Evolutionary conservation across 371 early-diverging fungal species (phyloP).

Genomic region (Sporodiniella umbellata): DNA sequence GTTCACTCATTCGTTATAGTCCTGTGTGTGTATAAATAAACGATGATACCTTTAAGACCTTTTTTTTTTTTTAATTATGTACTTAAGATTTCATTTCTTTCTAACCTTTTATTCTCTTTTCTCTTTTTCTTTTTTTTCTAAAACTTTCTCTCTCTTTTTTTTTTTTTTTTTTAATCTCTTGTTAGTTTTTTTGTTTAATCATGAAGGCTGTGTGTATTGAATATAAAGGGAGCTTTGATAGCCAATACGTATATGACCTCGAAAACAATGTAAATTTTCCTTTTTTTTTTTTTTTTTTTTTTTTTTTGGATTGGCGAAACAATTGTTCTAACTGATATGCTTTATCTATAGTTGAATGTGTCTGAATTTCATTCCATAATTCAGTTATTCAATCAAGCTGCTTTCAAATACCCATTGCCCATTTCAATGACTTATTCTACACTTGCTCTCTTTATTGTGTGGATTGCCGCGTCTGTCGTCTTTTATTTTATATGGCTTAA

Average conservation of each 20-base stretch:
- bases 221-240: constrained; percentile 33
- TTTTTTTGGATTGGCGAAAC: background rate
- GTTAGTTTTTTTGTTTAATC: constrained; percentile 6
- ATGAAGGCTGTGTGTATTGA: constrained; percentile 34
- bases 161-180: constrained; percentile 3
- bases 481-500: constrained; percentile 22
- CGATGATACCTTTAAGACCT: background rate
- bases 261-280: constrained; percentile 28
- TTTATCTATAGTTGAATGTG: constrained; percentile 18
- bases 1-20: too few species aligned
- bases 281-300: background rate
- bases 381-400: constrained; percentile 29
- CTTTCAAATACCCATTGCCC: constrained; percentile 24
- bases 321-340: constrained; percentile 5
- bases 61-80: background rate
- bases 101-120: constrained; percentile 2
- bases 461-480: constrained; percentile 18
- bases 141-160: background rate
- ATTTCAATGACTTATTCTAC: constrained; percentile 24
- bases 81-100: background rate
- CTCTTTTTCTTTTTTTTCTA: constrained; percentile 5
- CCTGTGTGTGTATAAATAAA: too few species aligned
- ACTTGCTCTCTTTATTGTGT: constrained; percentile 12
- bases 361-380: constrained; percentile 32
- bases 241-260: constrained; percentile 45